phyloP scores from a whole-genome alignment of 805 yeast genomes.

The Metschnikowia lochheadii region DNA sequence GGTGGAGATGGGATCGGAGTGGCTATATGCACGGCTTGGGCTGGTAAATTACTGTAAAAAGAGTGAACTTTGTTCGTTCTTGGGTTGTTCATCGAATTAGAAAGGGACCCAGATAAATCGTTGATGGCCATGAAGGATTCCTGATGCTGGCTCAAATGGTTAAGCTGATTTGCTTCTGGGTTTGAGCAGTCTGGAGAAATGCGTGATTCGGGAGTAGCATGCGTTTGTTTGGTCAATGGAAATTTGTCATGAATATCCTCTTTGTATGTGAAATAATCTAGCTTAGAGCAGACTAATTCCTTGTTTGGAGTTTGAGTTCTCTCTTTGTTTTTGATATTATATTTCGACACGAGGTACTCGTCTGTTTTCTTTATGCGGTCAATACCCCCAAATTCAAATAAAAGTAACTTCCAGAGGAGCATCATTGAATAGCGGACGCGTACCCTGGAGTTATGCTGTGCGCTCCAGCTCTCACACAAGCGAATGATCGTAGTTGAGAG shows the following conservation, averaged over 20 bases:
- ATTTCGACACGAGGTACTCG: constrained; percentile 40
- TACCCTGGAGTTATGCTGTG: constrained; percentile 39
- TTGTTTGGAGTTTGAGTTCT: constrained; percentile 14
- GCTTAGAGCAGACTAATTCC: constrained; percentile 59
- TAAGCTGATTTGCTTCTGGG: not conserved
- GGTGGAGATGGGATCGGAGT: constrained; percentile 90
- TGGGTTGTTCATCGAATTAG: constrained; percentile 58
- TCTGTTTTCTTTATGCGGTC: constrained; percentile 41
- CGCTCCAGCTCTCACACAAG: constrained; percentile 65
- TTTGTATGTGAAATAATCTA: constrained; percentile 79
- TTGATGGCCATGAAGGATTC: constrained; percentile 34
- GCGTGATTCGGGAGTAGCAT: not conserved
- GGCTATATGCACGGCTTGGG: constrained; percentile 64
- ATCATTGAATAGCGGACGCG: constrained; percentile 55
- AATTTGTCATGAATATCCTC: constrained; percentile 71
- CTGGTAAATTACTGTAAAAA: constrained; percentile 43
- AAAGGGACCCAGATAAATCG: constrained; percentile 47
- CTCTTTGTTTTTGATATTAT: constrained; percentile 28
- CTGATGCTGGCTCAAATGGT: not conserved
- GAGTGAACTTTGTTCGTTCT: constrained; percentile 47
- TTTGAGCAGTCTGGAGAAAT: constrained; percentile 1
- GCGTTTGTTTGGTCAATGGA: constrained; percentile 47
- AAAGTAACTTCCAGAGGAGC: constrained; percentile 49
- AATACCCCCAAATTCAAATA: constrained; percentile 61
- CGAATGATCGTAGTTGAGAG: constrained; percentile 43